Evolutionary conservation across 441 rosid species (phyloP), one percentile per base, ranked within the genome.

Genomic region (Corymbia citriodora): DNA sequence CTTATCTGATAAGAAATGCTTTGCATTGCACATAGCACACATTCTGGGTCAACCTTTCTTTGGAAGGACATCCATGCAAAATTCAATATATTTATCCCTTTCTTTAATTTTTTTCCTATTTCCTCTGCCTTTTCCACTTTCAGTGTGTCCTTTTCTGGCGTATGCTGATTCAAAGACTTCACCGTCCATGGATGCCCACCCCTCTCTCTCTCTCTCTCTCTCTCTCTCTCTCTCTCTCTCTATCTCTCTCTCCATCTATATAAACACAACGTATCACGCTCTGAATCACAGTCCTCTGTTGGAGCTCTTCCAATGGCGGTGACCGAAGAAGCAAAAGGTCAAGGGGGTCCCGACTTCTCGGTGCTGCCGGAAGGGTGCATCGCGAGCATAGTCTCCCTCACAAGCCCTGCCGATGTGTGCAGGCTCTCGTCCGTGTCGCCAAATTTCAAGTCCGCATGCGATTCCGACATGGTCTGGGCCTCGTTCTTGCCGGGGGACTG

Each of bases 151-250:
- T 57, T 57, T 57, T 25, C 63, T 57, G 13, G 63, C 1, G 29
- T 57, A 27, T 57, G 21, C 21, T n/a, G 74, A 68, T 68, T 33
- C 36, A 16, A 36, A n/a, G 74, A 2, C 11, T 40, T 70, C 45
- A 3, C 36, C 10, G 1, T n/a, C 10, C 82, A 36, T 19, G 4
- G 0, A 18, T 10, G 16, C 7, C 11, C 7, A 1, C 33, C 19
- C 74, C 23, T 53, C 1, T 53, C 54, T 53, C 54, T 52, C 53
- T 53, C 54, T 14, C 2, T 7, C 10, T 68, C 45, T 14, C 10
- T n/a, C n/a, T n/a, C n/a, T n/a, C n/a, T n/a, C n/a, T n/a, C n/a
- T n/a, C n/a, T n/a, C n/a, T n/a, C n/a, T n/a, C n/a, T n/a, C n/a
- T n/a, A n/a, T n/a, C n/a, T n/a, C n/a, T 25, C 31, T 61, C n/a